Percentiles rank a stretch among this genome's conserved stretches.
These are phyloP conservation scores for Chytridium lagenaria DNA, from an alignment of 371 early-diverging fungal genomes.

Conservation along the genomic window DNA sequence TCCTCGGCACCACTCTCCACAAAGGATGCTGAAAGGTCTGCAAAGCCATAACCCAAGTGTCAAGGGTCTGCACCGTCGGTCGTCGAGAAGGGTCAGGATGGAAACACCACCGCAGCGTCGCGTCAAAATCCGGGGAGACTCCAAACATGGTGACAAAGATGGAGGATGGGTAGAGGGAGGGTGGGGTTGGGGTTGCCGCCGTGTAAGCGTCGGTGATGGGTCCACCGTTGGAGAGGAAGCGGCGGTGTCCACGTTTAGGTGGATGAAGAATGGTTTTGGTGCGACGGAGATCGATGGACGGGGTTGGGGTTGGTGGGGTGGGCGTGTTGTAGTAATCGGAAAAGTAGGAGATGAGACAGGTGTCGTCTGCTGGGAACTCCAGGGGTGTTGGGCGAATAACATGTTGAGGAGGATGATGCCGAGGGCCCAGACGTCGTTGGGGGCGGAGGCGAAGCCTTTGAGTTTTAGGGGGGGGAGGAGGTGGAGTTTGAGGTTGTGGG, in stretches of 20 bases:
- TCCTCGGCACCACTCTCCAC: too few relatives aligned
- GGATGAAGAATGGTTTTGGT: not conserved
- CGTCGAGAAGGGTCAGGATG: conserved; percentile 63
- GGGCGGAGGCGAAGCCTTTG: conserved; percentile 64
- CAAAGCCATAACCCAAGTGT: not conserved
- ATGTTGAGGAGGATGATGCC: conserved; percentile 82
- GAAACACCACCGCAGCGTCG: conserved; percentile 75
- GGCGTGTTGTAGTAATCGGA: conserved; percentile 38
- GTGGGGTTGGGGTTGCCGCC: not conserved
- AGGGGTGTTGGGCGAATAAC: conserved; percentile 78
- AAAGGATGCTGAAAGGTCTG: not conserved
- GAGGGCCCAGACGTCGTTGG: conserved; percentile 83
- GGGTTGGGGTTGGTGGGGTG: not conserved
- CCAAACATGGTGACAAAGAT: conserved; percentile 62
- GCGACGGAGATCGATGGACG: not conserved
- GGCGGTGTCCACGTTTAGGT: not conserved
- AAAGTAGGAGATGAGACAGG: conserved; percentile 72
- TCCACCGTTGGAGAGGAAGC: not conserved
- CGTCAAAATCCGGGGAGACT: conserved; percentile 70
- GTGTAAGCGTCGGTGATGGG: not conserved
- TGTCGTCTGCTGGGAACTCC: conserved; percentile 56
- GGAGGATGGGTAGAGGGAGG: conserved; percentile 43
- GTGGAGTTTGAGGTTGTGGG: not conserved
- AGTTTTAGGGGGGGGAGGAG: too few relatives aligned
- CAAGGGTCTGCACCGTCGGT: not conserved